Conservation (phyloP, 2,329 filamentous ascomycete genomes). For the Colletotrichum aenigma region DNA sequence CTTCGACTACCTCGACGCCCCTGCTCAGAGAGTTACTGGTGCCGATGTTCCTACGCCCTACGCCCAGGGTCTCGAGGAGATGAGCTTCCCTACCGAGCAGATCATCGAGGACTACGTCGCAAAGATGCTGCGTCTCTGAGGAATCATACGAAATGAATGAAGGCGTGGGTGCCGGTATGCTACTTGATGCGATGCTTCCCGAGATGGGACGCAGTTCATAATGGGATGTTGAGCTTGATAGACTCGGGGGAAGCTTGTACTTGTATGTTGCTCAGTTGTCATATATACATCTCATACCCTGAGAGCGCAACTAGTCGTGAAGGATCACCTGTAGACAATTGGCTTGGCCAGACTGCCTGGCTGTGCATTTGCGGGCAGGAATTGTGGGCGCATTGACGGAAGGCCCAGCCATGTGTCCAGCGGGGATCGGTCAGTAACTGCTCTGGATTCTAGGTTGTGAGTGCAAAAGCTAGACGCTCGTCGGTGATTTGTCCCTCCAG, state of each 20-base stretch:
- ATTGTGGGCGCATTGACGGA: neutral
- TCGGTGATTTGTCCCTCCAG: neutral
- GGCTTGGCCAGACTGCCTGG: neutral
- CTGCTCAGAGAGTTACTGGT: constrained; percentile 91
- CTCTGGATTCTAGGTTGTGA: neutral
- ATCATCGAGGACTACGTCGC: constrained; percentile 87
- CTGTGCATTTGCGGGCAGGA: neutral
- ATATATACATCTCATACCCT: constrained; percentile 36
- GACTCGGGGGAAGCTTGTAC: constrained; percentile 34
- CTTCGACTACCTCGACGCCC: constrained; percentile 96
- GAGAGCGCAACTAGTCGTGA: constrained; percentile 8
- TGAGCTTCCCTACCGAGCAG: constrained; percentile 91
- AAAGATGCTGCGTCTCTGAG: constrained; percentile 83
- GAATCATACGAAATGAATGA: neutral
- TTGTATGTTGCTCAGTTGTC: constrained; percentile 42
- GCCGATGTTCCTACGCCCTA: constrained; percentile 98
- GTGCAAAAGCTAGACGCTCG: neutral
- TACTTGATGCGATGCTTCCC: neutral
- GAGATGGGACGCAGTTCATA: neutral
- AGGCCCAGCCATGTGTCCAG: neutral
- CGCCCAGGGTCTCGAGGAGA: constrained; percentile 88
- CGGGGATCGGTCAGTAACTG: neutral
- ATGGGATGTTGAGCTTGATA: constrained; percentile 13
- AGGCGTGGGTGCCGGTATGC: neutral
- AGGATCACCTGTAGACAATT: neutral